These are phyloP conservation scores for Lentinula novae-zelandiae DNA, from an alignment of 1,284 basidiomycete species.

Conservation along the genomic window DNA sequence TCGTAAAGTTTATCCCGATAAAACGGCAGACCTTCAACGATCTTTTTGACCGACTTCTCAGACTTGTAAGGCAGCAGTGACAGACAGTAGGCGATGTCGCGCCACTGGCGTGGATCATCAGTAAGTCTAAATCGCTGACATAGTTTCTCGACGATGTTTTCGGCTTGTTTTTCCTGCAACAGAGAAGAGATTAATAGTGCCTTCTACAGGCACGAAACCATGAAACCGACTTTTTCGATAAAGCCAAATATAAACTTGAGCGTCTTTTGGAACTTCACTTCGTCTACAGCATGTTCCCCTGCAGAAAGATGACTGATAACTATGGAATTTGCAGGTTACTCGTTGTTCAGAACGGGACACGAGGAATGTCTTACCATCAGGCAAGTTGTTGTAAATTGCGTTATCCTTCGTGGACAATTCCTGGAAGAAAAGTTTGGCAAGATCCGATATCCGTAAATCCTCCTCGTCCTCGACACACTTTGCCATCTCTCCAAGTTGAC, in stretches of 20 bases:
- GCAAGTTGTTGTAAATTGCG: constrained; percentile 98
- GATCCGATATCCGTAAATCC: constrained; percentile 86
- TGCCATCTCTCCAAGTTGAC: constrained; percentile 98
- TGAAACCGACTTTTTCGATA: constrained; percentile 80
- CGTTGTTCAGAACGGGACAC: constrained; percentile 5
- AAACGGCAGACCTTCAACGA: constrained; percentile 87
- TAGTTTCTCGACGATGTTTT: constrained; percentile 91
- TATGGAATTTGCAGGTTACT: constrained; percentile 23
- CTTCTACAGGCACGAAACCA: not conserved
- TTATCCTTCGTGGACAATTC: constrained; percentile 98
- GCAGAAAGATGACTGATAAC: constrained; percentile 94
- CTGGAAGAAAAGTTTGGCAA: constrained; percentile 96
- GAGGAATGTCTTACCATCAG: constrained; percentile 59
- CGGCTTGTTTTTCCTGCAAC: constrained; percentile 88
- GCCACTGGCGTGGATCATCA: constrained; percentile 91
- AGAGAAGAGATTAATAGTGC: not conserved
- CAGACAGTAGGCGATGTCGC: constrained; percentile 95
- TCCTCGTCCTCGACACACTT: constrained; percentile 98
- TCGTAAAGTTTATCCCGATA: constrained; percentile 98
- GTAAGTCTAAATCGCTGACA: constrained; percentile 92
- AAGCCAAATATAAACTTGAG: constrained; percentile 96
- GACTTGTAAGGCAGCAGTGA: constrained; percentile 96
- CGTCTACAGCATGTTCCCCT: constrained; percentile 92
- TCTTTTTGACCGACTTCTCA: constrained; percentile 92
- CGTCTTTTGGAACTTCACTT: constrained; percentile 88